Base-by-base conservation (phyloP, 192 early-diverging fungal species). In the Phlyctochytrium planicorne region DNA sequence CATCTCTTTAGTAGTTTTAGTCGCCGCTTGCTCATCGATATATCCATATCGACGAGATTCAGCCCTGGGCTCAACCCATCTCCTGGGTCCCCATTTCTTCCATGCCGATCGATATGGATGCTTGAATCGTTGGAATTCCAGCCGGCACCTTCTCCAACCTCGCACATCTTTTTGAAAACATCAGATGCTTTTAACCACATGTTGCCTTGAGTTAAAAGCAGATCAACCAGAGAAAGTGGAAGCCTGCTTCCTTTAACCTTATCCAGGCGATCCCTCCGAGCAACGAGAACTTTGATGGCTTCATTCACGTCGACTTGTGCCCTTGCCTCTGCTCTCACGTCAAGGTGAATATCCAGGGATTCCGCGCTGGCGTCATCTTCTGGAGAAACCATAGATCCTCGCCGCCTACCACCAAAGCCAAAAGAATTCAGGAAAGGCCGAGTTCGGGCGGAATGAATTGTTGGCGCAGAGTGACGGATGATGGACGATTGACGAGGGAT, bases 1-100 rank as follows among this genome's bases (percentile, higher is more conserved):
- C 68, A 70, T 23, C 68, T 34, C 33, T 63, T 61, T 23, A 70
- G 40, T 0, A 70, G 29, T 29, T 63, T 70, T 1, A 70, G 61
- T 53, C 68, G 32, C 2, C 61, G 68, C 1, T 14, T 4, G 17
- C n/a, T 10, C 60, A 27, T 34, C 16, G 29, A 34, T 50, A 30
- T 62, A 2, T 36, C 31, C 20, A 34, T 34, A 14, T 47, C 59
- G 6, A 25, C 12, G 12, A 24, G 17, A 60, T 68, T 30, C 10
- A 59, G 12, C 24, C 12, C 14, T 30, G 52, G 16, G 33, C 20
- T 50, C 31, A 59, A 27, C 14, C 30, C 10, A 17, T 34, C 52
- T 0, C 10, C 10, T 23, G 29, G 32, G n/a, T n/a, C n/a, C n/a
- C n/a, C n/a, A n/a, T n/a, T n/a, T n/a, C n/a, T n/a, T n/a, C n/a